phyloP scores from a whole-genome alignment of 805 yeast species.

The Tetrapisispora iriomotensis region DNA sequence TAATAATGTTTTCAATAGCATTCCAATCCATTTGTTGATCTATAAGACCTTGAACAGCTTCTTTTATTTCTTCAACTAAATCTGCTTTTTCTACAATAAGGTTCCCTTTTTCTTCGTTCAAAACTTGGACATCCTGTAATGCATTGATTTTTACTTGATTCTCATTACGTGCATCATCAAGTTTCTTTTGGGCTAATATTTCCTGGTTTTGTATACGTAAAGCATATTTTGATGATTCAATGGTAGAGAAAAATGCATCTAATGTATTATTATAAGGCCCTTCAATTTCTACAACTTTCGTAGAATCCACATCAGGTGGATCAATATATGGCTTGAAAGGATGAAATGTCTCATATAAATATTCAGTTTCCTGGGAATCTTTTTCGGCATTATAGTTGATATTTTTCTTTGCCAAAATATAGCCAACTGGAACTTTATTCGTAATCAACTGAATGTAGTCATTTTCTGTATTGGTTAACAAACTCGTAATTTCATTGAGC shows the following conservation, averaged over 20 bases:
- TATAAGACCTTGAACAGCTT: conserved; percentile 53
- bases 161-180: conserved; percentile 67
- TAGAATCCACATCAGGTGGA: conserved; percentile 22
- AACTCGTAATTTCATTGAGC: conserved; percentile 28
- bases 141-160: conserved; percentile 60
- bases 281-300: conserved; percentile 35
- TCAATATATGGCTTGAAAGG: conserved; percentile 50
- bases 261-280: conserved; percentile 70
- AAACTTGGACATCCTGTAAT: conserved; percentile 50
- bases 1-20: conserved; percentile 67
- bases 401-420: conserved; percentile 53
- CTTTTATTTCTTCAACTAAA: conserved; percentile 60
- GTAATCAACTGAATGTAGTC: conserved; percentile 33
- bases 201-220: conserved; percentile 68
- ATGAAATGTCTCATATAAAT: conserved; percentile 54
- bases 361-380: conserved; percentile 36
- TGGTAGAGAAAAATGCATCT: conserved; percentile 74
- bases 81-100: conserved; percentile 61
- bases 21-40: conserved; percentile 93
- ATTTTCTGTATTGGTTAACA: conserved; percentile 40
- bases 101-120: conserved; percentile 61
- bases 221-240: conserved; percentile 73
- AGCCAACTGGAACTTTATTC: conserved; percentile 41
- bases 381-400: conserved; percentile 36
- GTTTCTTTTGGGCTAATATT: conserved; percentile 59